These are phyloP conservation scores for Annulohypoxylon stygium DNA, from an alignment of 495 filamentous ascomycete genomes.

Conservation along the genomic window DNA sequence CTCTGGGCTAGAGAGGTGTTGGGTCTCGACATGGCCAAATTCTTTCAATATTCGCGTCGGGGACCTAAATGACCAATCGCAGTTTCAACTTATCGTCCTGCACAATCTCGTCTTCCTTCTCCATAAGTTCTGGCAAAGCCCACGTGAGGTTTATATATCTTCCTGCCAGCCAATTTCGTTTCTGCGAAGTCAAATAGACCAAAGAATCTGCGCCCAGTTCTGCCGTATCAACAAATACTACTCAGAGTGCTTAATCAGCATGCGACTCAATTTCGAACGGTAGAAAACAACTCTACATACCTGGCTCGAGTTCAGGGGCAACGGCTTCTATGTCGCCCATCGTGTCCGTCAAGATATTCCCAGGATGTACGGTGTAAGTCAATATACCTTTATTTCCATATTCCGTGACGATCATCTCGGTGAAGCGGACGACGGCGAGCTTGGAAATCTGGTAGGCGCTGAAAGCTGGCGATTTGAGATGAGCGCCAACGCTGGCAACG, in stretches of 20 bases:
- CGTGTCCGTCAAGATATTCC: conserved; percentile 63
- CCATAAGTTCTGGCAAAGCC: conserved; percentile 64
- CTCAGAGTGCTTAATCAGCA: conserved; percentile 1
- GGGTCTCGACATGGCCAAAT: too few relatives aligned
- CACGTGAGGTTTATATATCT: conserved; percentile 63
- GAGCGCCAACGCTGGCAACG: conserved; percentile 60
- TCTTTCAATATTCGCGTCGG: background rate
- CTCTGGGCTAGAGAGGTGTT: too few relatives aligned
- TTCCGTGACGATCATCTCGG: conserved; percentile 60
- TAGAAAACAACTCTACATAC: conserved; percentile 30
- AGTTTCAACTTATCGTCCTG: conserved; percentile 62
- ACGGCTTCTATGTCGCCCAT: conserved; percentile 27
- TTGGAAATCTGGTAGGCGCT: conserved; percentile 64
- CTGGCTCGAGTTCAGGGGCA: conserved; percentile 27
- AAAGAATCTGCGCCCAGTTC: conserved; percentile 63
- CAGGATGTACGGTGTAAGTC: conserved; percentile 64
- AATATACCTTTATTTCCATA: conserved; percentile 63
- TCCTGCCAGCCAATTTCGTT: conserved; percentile 65
- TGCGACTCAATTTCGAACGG: background rate
- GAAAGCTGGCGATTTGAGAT: conserved; percentile 42
- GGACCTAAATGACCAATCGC: conserved; percentile 52
- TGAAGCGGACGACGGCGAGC: conserved; percentile 62
- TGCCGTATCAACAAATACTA: conserved; percentile 59
- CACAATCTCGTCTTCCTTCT: conserved; percentile 61
- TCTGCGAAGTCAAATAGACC: conserved; percentile 62